Percentiles rank a stretch among this genome's conserved stretches.
Evolutionary conservation across 345 rosid species (phyloP).

Genomic region (Balakata baccata): DNA sequence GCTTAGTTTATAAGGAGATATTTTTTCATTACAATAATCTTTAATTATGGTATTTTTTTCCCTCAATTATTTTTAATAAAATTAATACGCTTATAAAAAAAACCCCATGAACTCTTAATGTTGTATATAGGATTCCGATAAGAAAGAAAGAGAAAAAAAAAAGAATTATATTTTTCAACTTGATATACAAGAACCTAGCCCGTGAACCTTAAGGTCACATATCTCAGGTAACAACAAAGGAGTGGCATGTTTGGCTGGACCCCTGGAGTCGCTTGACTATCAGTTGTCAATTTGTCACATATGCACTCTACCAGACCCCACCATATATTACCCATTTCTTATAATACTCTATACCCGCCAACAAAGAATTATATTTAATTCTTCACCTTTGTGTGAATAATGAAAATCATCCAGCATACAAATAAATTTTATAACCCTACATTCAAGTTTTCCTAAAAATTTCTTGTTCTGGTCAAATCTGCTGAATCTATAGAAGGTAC

Average conservation of each 20-base stretch:
- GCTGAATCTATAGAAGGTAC: background rate
- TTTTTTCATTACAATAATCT: no score
- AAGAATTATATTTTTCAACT: constrained; percentile 3
- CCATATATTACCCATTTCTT: background rate
- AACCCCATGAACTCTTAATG: background rate
- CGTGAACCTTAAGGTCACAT: constrained; percentile 50
- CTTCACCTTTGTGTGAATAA: background rate
- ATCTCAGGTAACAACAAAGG: constrained; percentile 33
- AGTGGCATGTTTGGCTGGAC: constrained; percentile 24
- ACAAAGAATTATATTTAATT: no score
- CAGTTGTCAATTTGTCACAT: constrained; percentile 22
- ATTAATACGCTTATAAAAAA: no score
- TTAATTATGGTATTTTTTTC: no score
- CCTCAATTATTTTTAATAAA: no score
- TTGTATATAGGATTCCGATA: background rate
- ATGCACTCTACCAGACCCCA: background rate
- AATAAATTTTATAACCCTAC: no score
- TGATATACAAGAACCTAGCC: constrained; percentile 28
- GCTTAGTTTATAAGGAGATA: no score
- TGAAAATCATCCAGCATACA: no score
- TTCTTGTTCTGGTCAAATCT: background rate
- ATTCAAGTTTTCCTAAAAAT: no score
- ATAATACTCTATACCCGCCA: no score
- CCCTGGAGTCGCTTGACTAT: constrained; percentile 14
- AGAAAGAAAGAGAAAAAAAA: no score